Evolutionary conservation across 768 basidiomycete genomes (phyloP), one percentile per base, ranked within the genome.

Genomic region (Russula lepida): DNA sequence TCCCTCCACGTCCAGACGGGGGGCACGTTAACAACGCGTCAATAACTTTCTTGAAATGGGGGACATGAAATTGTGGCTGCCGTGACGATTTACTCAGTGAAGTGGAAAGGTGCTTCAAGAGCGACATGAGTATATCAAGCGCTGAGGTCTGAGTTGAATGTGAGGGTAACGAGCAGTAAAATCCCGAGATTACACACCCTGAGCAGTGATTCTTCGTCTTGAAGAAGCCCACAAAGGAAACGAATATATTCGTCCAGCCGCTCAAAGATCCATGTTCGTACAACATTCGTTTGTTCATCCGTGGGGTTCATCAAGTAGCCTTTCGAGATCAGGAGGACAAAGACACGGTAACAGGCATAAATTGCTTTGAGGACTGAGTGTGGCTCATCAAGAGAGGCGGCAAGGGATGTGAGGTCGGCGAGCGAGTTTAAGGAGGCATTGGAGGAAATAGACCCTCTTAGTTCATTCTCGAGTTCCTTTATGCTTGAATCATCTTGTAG

Each of bases 261-360:
- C 62, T 86, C 90, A 78, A 84, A 83, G 53, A 94, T 74, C 95
- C 95, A 98, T 27, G 77, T 75, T 64, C 85, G 83, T 7, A 93
- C 88, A 12, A 77, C 70, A 61, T 76, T 77, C 19, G 81, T 77
- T 66, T 82, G 82, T 43, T 81, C 79, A 17, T 79, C 81, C 28
- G 83, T 84, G 35, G 81, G 75, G 17, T 77, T 78, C 28, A 75
- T 74, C 35, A 75, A 76, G 15, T 92, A 74, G 64, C 84, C 81
- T 32, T 78, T 77, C 3, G 77, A 71, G 51, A 92, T 79, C 37
- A 89, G 73, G 23, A 79, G 66, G 9, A 88, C 81, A 69, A 92
- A 93, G 13, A 86, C 77, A 41, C 94, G 76, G 71, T 95, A 94
- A 6, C 89, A 71, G 0, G 92, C 86, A 73, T 92, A 95, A 19